These are phyloP conservation scores for Lizonia empirigonia DNA, from an alignment of 2,329 filamentous ascomycete species.

Conservation along the genomic window DNA sequence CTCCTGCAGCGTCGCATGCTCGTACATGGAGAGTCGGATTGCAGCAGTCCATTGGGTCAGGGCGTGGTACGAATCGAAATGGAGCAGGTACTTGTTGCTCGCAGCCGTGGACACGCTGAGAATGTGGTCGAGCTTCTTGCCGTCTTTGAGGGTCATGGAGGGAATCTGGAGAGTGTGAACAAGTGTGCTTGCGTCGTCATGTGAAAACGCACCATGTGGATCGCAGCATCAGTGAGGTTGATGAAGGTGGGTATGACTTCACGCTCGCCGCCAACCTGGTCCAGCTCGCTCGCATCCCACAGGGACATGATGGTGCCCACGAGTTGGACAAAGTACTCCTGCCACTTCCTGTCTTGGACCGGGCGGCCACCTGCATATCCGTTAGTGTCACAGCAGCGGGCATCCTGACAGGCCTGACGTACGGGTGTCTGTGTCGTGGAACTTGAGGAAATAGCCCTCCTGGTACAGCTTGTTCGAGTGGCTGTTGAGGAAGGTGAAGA, in stretches of 20 bases:
- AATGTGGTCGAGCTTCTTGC: constrained; percentile 89
- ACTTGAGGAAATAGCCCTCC: constrained; percentile 95
- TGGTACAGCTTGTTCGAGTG: constrained; percentile 97
- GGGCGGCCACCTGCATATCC: constrained; percentile 74
- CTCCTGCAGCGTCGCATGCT: constrained; percentile 91
- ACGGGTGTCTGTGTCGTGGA: constrained; percentile 94
- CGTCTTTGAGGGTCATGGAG: constrained; percentile 83
- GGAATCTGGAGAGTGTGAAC: constrained; percentile 53
- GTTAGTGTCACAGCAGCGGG: constrained; percentile 28
- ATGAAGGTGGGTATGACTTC: constrained; percentile 92
- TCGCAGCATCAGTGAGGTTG: constrained; percentile 94
- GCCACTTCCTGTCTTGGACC: constrained; percentile 86
- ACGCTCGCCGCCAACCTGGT: constrained; percentile 81
- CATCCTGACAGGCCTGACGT: constrained; percentile 50
- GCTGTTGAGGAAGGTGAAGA: constrained; percentile 92
- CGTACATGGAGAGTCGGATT: constrained; percentile 91
- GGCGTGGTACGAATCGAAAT: constrained; percentile 94
- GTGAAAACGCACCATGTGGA: constrained; percentile 81
- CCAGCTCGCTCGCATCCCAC: constrained; percentile 93
- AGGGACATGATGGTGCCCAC: constrained; percentile 93
- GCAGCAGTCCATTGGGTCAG: constrained; percentile 95
- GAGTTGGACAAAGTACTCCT: constrained; percentile 95
- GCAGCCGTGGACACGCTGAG: constrained; percentile 95
- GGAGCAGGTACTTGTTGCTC: constrained; percentile 90
- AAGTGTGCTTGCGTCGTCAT: neutral